Evolutionary conservation across 306 rosid species (phyloP).

Genomic region (Cajanus cajan): DNA sequence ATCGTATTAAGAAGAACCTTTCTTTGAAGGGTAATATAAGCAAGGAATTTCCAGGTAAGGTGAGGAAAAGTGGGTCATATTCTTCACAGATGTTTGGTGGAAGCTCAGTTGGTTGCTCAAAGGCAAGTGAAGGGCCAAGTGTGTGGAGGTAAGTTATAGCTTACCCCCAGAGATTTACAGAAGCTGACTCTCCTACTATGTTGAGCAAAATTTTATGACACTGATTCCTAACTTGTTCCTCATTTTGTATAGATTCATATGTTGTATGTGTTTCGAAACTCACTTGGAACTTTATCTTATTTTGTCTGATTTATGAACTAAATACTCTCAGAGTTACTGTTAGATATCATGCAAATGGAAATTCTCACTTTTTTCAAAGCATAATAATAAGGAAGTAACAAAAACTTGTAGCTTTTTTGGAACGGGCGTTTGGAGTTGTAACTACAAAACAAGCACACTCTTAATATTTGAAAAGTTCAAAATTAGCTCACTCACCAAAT

Average conservation of each 20-base stretch:
- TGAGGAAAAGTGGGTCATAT: constrained; percentile 45
- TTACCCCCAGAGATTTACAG: constrained; percentile 8
- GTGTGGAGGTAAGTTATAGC: constrained; percentile 27
- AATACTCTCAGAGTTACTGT: too few relatives aligned
- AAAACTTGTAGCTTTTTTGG: too few relatives aligned
- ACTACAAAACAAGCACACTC: neutral
- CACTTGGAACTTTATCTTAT: constrained; percentile 3
- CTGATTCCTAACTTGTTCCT: constrained; percentile 27
- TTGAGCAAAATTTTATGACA: constrained; percentile 19
- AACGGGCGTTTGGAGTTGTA: too few relatives aligned
- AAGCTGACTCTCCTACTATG: constrained; percentile 31
- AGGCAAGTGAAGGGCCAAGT: constrained; percentile 46
- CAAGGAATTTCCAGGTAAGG: constrained; percentile 72
- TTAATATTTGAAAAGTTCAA: neutral
- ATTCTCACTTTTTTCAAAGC: too few relatives aligned
- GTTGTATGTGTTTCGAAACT: constrained; percentile 24
- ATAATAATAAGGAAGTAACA: too few relatives aligned
- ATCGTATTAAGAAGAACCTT: constrained; percentile 60
- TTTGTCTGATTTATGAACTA: neutral
- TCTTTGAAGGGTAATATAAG: constrained; percentile 55
- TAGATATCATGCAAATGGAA: too few relatives aligned
- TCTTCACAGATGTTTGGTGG: constrained; percentile 51
- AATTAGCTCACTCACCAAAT: neutral
- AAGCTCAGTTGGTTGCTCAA: constrained; percentile 60
- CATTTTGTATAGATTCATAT: constrained; percentile 38